Evolutionary conservation across 2,329 filamentous ascomycete species (phyloP).

Genomic region (Fusarium irregulare): DNA sequence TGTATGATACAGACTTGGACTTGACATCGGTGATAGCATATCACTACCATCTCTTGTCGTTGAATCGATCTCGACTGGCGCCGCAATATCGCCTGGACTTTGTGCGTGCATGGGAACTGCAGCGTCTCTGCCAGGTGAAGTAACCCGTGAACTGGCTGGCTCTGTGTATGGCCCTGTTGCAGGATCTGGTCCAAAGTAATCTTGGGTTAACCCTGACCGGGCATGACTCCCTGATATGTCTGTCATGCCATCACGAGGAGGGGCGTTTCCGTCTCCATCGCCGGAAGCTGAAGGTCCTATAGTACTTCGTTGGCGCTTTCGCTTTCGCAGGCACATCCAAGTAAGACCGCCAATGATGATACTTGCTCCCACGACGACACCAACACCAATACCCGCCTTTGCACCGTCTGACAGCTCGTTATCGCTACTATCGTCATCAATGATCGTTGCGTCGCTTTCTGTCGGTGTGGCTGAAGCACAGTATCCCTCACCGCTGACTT

Average conservation of each 20-base stretch:
- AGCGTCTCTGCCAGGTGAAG: slow-evolving; percentile 50
- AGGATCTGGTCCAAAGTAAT: slow-evolving; percentile 60
- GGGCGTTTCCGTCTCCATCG: slow-evolving; percentile 32
- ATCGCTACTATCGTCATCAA: slow-evolving; percentile 42
- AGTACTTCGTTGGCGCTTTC: slow-evolving; percentile 44
- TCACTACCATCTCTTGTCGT: slow-evolving; percentile 28
- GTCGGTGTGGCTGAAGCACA: slow-evolving; percentile 55
- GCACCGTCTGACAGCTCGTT: slow-evolving; percentile 59
- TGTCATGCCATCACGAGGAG: slow-evolving; percentile 48
- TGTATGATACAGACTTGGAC: slow-evolving; percentile 35
- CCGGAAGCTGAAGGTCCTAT: slow-evolving; percentile 20
- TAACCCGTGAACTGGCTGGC: slow-evolving; percentile 43
- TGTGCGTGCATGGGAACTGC: slow-evolving; percentile 59
- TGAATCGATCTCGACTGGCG: slow-evolving; percentile 66
- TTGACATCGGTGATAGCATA: slow-evolving; percentile 35
- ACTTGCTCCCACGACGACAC: slow-evolving; percentile 58
- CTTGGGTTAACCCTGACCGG: slow-evolving; percentile 51
- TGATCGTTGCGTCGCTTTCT: slow-evolving; percentile 47
- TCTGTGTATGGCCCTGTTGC: slow-evolving; percentile 61
- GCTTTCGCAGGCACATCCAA: slow-evolving; percentile 61
- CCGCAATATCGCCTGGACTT: slow-evolving; percentile 61
- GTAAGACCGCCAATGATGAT: slow-evolving; percentile 56
- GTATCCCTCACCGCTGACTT: slow-evolving; percentile 50
- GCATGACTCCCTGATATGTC: slow-evolving; percentile 48
- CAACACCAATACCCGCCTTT: slow-evolving; percentile 68